These are phyloP conservation scores for apple (Malus domestica) DNA, from an alignment of 306 rosid species.

Conservation along the genomic window DNA sequence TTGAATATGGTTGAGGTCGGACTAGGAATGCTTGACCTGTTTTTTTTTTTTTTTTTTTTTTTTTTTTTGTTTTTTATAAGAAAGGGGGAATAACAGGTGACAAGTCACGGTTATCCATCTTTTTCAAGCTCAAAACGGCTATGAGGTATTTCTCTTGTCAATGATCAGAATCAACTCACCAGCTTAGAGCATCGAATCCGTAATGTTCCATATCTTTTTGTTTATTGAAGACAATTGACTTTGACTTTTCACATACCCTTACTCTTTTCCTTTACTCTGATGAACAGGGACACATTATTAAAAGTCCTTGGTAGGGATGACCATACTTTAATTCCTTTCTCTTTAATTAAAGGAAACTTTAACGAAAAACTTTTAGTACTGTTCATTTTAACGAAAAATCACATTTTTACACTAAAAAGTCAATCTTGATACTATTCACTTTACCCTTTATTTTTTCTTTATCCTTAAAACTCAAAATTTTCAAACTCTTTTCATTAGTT, in stretches of 20 bases:
- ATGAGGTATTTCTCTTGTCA: too few relatives aligned
- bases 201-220: rapidly evolving
- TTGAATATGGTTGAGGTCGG: neutral
- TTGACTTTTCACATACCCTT: neutral
- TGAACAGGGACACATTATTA: neutral
- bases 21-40: neutral
- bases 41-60: too few relatives aligned
- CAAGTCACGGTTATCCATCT: rapidly evolving
- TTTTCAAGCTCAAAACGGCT: rapidly evolving
- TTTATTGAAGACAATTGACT: neutral
- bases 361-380: too few relatives aligned
- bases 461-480: too few relatives aligned
- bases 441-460: too few relatives aligned
- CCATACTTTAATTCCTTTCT: neutral
- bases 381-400: too few relatives aligned
- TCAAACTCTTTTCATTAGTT: too few relatives aligned
- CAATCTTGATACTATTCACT: too few relatives aligned
- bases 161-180: rapidly evolving
- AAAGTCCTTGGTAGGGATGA: neutral
- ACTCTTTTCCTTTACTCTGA: neutral
- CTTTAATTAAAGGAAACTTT: neutral
- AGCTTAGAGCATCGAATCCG: rapidly evolving
- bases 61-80: too few relatives aligned
- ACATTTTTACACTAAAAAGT: too few relatives aligned
- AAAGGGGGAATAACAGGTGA: rapidly evolving